phyloP scores from a whole-genome alignment of 2,329 filamentous ascomycete genomes.

The Colletotrichum sp. region DNA sequence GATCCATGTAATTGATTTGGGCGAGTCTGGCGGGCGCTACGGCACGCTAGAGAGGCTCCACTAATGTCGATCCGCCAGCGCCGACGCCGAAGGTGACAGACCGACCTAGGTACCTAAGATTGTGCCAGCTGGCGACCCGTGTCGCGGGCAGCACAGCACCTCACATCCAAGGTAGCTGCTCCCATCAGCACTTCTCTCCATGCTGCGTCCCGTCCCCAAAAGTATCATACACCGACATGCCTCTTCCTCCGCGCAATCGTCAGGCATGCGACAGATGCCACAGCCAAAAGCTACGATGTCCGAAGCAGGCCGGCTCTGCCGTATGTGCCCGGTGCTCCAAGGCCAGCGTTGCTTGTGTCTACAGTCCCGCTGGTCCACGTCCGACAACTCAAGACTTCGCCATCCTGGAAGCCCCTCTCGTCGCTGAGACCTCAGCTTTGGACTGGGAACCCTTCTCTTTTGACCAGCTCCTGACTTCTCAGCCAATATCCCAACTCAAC shows the following conservation, averaged over 20 bases:
- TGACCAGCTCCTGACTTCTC: background rate
- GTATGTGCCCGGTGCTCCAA: conserved; percentile 47
- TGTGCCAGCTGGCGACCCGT: background rate
- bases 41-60: background rate
- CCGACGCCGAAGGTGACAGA: background rate
- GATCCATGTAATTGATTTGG: background rate
- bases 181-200: background rate
- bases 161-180: background rate
- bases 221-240: conserved; percentile 24
- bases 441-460: conserved; percentile 8
- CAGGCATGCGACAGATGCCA: conserved; percentile 51
- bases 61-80: background rate
- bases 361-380: conserved; percentile 39
- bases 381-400: conserved; percentile 27
- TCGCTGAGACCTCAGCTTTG: background rate
- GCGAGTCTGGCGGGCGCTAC: background rate
- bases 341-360: conserved; percentile 44
- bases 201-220: background rate
- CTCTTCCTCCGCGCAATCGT: conserved; percentile 21
- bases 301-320: conserved; percentile 38
- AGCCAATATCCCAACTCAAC: background rate
- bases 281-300: conserved; percentile 51
- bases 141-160: background rate
- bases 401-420: background rate
- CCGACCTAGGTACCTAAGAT: too few species aligned